Percentiles rank a stretch among this genome's conserved stretches.
Evolutionary conservation across 345 rosid genomes (phyloP).

Genomic region (Ricinus communis): DNA sequence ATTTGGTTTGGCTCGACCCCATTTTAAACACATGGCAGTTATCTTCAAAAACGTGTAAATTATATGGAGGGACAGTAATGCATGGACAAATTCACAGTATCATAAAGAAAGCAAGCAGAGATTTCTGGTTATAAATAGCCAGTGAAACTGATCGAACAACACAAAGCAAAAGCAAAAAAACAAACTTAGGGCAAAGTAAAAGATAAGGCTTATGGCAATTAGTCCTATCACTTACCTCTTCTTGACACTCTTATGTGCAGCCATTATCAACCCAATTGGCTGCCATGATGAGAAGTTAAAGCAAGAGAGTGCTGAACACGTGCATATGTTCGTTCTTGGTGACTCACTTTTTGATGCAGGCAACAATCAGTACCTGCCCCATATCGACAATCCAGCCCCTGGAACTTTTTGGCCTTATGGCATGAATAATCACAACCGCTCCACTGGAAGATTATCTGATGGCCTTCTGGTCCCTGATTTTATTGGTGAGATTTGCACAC

Average conservation of each 20-base stretch:
- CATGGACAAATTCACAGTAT: no score
- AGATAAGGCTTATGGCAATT: no score
- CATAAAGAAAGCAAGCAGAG: no score
- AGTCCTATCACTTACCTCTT: no score
- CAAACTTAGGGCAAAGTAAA: no score
- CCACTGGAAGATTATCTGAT: background rate
- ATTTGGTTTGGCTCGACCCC: no score
- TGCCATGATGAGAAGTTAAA: background rate
- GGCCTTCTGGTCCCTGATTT: background rate
- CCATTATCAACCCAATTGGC: background rate
- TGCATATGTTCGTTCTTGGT: background rate
- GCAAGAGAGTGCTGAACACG: background rate
- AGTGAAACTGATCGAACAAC: no score
- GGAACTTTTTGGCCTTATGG: background rate
- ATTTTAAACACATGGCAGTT: no score
- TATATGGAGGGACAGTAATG: no score
- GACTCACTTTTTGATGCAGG: constrained; percentile 1
- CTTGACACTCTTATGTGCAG: background rate
- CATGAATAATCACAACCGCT: background rate
- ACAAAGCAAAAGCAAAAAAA: no score
- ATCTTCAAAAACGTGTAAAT: no score
- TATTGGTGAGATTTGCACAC: background rate
- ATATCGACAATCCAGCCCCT: background rate
- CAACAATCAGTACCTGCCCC: background rate
- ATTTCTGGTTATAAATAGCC: no score